phyloP scores from a whole-genome alignment of 495 filamentous ascomycete species.

The Cercophora sp. region DNA sequence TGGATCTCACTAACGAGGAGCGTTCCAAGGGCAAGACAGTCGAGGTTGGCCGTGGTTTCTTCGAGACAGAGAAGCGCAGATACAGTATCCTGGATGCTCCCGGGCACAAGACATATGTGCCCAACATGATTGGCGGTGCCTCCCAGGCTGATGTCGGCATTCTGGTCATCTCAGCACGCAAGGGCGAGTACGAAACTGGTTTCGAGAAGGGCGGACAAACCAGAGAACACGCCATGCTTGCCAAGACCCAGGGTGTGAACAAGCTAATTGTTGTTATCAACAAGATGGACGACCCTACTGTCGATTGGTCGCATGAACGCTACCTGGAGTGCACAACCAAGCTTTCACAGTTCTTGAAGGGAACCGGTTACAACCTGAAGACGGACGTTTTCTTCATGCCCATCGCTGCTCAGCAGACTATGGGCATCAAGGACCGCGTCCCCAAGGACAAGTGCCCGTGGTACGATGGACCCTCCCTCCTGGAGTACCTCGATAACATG shows the following conservation, averaged over 20 bases:
- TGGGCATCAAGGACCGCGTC: slow-evolving; percentile 85
- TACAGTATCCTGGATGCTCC: slow-evolving; percentile 97
- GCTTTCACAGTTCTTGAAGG: slow-evolving; percentile 80
- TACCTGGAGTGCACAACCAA: slow-evolving; percentile 92
- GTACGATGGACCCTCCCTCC: slow-evolving; percentile 88
- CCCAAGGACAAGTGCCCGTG: slow-evolving; percentile 72
- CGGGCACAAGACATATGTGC: slow-evolving; percentile 94
- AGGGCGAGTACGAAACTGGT: slow-evolving; percentile 99
- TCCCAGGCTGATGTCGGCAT: slow-evolving; percentile 96
- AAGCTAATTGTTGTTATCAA: slow-evolving; percentile 93
- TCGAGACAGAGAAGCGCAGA: slow-evolving; percentile 82
- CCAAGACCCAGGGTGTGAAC: slow-evolving; percentile 96
- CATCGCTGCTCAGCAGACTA: slow-evolving; percentile 79
- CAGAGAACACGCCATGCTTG: slow-evolving; percentile 91
- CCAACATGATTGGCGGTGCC: slow-evolving; percentile 91
- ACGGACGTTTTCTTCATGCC: slow-evolving; percentile 93
- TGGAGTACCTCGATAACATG: slow-evolving; percentile 92
- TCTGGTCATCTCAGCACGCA: slow-evolving; percentile 92
- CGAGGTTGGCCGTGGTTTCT: slow-evolving; percentile 93
- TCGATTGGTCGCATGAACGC: slow-evolving; percentile 88
- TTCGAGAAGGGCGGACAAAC: slow-evolving; percentile 99
- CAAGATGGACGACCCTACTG: slow-evolving; percentile 97
- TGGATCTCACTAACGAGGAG: slow-evolving; percentile 95
- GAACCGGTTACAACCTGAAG: slow-evolving; percentile 88
- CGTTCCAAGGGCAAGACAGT: slow-evolving; percentile 97